Evolutionary conservation across 1,139 yeast species (phyloP), one percentile per base, ranked within the genome.

Genomic region (Suhomyces panamericanus): DNA sequence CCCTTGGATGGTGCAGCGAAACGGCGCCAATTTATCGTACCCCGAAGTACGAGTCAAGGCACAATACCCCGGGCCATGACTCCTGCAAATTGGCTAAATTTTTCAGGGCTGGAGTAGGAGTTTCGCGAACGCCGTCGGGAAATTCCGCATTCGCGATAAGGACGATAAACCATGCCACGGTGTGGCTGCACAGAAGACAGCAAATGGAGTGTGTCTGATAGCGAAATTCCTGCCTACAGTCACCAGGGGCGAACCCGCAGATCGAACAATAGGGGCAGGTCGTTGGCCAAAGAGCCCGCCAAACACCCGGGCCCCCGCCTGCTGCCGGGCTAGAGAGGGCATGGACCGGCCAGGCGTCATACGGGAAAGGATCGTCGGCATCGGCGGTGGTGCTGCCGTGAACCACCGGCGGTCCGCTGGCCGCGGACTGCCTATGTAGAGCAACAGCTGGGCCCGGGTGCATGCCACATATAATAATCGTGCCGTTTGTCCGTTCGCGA

Each of bases 391-490:
- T 16, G 8, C 22, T 3, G 34, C 11, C 15, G 39, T 36, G 16
- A 36, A 36, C 4, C 29, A 16, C 1, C n/a, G 12, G 27, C 20
- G 20, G 8, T 29, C 15, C 24, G 27, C 13, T 8, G 26, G n/a
- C n/a, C n/a, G 29, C 8, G 29, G 32, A 35, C 30, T 35, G 17
- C 51, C 50, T 10, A 43, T 40, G 27, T 83, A 84, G 2, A 84
- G 57, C 33, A 84, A 54, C 34, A 72, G 67, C 43, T 75, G 72
- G 0, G 90, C 85, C 49, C 91, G 69, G 0, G 91, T 84, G 58
- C 77, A 63, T 0, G 83, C 91, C 2, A 85, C 90, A 56, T 83
- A 85, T 14, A 78, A 63, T 10, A 80, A 59, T 38, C 82, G 66
- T 11, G 66, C 65, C 16, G 53, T 47, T 29, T 49, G 28, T 10